A percentile compares a stretch with the other conserved stretches of the same genome.
Conservation (phyloP, 495 filamentous ascomycete species). For the Xylaria grammica region DNA sequence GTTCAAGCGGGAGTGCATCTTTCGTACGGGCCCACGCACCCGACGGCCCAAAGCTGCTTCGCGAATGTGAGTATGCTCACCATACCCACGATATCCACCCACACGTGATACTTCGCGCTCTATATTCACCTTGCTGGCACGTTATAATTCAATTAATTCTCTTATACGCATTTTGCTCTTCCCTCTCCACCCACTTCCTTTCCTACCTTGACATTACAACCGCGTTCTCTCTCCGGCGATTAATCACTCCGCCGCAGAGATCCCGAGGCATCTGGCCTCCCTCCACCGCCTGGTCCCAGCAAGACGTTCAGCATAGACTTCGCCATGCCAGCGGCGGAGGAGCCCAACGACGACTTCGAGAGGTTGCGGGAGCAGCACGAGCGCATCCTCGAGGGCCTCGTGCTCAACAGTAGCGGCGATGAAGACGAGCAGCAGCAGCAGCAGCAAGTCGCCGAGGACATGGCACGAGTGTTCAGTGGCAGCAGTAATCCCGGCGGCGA, state of each 20-base stretch:
- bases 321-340: slow-evolving; percentile 40
- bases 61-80: slow-evolving; percentile 38
- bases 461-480: neutral
- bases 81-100: too few species aligned
- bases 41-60: slow-evolving; percentile 40
- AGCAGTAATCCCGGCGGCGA: too few species aligned
- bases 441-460: neutral
- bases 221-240: too few species aligned
- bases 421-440: slow-evolving; percentile 34
- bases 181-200: neutral
- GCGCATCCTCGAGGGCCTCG: slow-evolving; percentile 39
- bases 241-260: slow-evolving; percentile 22
- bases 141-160: too few species aligned
- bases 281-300: slow-evolving; percentile 46
- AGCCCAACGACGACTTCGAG: slow-evolving; percentile 41
- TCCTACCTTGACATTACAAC: neutral
- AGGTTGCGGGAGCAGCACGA: slow-evolving; percentile 44
- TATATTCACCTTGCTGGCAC: too few species aligned
- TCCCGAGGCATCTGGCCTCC: slow-evolving; percentile 20
- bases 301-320: slow-evolving; percentile 59
- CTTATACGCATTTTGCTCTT: neutral
- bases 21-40: slow-evolving; percentile 50
- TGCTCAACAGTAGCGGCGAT: slow-evolving; percentile 29
- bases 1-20: slow-evolving; percentile 55
- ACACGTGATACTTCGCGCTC: too few species aligned